These are phyloP conservation scores for Penicillium verhagenii DNA, from an alignment of 495 filamentous ascomycete genomes.

Conservation along the genomic window DNA sequence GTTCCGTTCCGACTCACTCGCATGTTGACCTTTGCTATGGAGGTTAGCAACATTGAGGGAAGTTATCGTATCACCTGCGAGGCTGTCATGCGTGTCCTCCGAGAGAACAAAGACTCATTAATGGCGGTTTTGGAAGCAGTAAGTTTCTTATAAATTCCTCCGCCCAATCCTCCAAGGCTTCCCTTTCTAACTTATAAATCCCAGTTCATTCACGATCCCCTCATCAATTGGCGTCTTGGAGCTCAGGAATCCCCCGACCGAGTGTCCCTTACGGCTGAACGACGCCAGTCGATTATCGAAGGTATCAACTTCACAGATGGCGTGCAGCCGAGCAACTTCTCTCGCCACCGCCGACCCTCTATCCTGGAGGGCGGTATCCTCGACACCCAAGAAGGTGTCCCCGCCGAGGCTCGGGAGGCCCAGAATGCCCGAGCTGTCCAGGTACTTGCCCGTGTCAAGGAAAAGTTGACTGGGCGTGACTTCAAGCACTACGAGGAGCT, in stretches of 20 bases:
- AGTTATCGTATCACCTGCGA: conserved; percentile 97
- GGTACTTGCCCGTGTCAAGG: conserved; percentile 86
- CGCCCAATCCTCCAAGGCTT: not conserved
- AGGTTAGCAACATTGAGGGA: conserved; percentile 98
- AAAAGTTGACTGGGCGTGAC: conserved; percentile 81
- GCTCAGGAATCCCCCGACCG: conserved; percentile 78
- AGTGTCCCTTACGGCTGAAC: conserved; percentile 78
- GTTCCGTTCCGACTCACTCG: conserved; percentile 96
- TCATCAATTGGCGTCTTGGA: conserved; percentile 94
- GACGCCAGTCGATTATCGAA: conserved; percentile 69
- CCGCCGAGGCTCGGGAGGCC: conserved; percentile 62
- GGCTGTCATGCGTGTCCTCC: conserved; percentile 94
- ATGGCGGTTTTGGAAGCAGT: conserved; percentile 98
- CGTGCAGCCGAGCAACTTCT: conserved; percentile 45
- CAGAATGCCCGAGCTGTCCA: conserved; percentile 93
- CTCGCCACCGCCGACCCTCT: conserved; percentile 48
- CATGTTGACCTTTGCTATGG: conserved; percentile 99
- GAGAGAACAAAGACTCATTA: conserved; percentile 95
- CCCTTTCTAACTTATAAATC: not conserved
- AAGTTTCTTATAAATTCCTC: conserved; percentile 42
- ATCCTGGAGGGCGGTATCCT: conserved; percentile 52
- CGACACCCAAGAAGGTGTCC: conserved; percentile 50
- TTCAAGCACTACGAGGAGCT: conserved; percentile 72
- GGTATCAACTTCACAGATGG: conserved; percentile 56
- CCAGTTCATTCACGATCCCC: conserved; percentile 94